Evolutionary conservation across 2,329 filamentous ascomycete genomes (phyloP), one percentile per base, ranked within the genome.

Genomic region (Eutypella sp.): DNA sequence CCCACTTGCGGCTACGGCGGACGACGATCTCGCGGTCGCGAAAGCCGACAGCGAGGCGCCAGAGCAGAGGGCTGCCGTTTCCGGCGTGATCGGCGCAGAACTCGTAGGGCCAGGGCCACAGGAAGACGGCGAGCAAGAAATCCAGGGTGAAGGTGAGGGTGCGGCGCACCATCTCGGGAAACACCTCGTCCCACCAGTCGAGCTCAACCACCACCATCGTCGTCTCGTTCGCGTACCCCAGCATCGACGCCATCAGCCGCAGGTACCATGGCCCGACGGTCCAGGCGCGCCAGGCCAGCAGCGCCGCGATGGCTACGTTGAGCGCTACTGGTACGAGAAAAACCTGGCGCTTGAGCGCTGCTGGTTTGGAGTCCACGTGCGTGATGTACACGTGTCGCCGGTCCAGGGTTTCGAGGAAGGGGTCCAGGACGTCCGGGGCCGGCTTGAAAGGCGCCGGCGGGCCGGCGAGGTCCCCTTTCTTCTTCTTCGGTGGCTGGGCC

Each of bases 1-100:
- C 84, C 88, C 89, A 95, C 45, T 76, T 76, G 47, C 85, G 76
- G 62, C 86, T 91, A 47, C 85, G 79, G 22, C 91, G 79, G 27
- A 96, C 85, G 50, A 95, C 84, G 41, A 96, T 76, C 71, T 96
- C 92, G 53, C 81, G 75, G 39, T 84, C 75, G n/a, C 79, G 75
- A 65, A 96, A 96, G 6, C 91, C 89, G 29, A 91, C 68, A 24
- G 65, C 73, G 67, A 79, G 80, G 41, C 91, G 81, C 89, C 91
- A 96, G 33, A 68, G 64, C 31, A 83, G 71, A 1, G 90, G 89
- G 52, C 69, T 87, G 58, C 71, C 76, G 54, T 77, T 68, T 9
- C 63, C 67, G 20, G 19, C 11, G 48, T 65, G 67, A 47, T 83
- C 85, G 13, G 82, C 64, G 57, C 85, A 78, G 65, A 95, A 90